A percentile compares a stretch with the other conserved stretches of the same genome.
Conservation (phyloP, 2,329 filamentous ascomycete genomes). For the Diaporthe eres region DNA sequence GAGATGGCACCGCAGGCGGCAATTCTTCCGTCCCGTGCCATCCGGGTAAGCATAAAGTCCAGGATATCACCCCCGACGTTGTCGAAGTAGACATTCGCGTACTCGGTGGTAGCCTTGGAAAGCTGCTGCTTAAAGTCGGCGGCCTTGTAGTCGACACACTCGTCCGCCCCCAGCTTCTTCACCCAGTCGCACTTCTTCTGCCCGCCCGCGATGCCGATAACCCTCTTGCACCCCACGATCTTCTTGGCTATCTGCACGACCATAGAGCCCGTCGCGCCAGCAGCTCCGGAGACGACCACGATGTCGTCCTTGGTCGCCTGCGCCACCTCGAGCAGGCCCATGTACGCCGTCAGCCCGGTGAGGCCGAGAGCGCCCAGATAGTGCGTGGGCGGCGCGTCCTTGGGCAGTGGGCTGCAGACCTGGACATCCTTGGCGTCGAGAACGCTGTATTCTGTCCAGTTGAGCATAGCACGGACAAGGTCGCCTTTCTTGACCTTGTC, state of each 20-base stretch:
- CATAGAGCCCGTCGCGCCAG: constrained; percentile 82
- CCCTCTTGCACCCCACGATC: constrained; percentile 70
- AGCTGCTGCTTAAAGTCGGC: constrained; percentile 66
- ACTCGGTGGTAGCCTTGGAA: constrained; percentile 64
- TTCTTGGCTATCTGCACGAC: constrained; percentile 82
- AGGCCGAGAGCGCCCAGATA: constrained; percentile 74
- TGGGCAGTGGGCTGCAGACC: constrained; percentile 56
- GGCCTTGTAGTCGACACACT: constrained; percentile 73
- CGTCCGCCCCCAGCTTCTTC: constrained; percentile 71
- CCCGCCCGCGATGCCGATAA: constrained; percentile 76
- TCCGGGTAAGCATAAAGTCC: constrained; percentile 21
- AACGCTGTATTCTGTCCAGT: constrained; percentile 78
- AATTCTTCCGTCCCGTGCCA: constrained; percentile 24
- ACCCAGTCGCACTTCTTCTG: constrained; percentile 69
- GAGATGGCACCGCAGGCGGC: constrained; percentile 28
- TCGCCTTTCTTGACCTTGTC: constrained; percentile 68
- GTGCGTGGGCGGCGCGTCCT: constrained; percentile 65
- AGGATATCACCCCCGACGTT: constrained; percentile 53
- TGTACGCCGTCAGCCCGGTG: constrained; percentile 83
- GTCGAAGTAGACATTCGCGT: constrained; percentile 74
- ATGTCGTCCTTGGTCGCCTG: constrained; percentile 78
- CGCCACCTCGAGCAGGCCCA: constrained; percentile 79
- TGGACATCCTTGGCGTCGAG: constrained; percentile 66
- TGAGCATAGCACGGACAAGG: constrained; percentile 67
- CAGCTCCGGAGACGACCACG: constrained; percentile 83